Evolutionary conservation across 2,329 filamentous ascomycete species (phyloP).

Genomic region (Sclerotinia borealis): DNA sequence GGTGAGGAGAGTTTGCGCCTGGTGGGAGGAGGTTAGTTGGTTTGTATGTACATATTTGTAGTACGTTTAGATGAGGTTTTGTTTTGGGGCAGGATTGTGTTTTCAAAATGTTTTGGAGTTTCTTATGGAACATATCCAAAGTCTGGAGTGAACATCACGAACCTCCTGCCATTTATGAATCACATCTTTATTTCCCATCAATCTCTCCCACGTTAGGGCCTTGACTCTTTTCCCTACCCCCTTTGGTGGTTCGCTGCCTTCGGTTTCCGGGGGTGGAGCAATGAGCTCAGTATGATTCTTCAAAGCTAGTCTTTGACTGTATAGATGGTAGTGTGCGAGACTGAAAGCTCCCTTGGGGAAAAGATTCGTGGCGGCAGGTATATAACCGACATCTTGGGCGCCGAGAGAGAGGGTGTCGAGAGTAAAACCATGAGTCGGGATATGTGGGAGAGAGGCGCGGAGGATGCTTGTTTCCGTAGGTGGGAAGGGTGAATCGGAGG

Average conservation of each 20-base stretch:
- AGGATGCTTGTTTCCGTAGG: conserved; percentile 70
- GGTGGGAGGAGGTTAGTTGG: background rate
- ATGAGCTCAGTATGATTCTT: conserved; percentile 23
- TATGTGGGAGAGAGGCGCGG: conserved; percentile 68
- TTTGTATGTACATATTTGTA: background rate
- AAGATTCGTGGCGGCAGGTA: conserved; percentile 78
- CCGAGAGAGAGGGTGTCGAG: conserved; percentile 65
- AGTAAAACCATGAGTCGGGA: conserved; percentile 80
- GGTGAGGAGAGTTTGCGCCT: conserved; percentile 82
- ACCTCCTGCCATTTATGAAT: conserved; percentile 84
- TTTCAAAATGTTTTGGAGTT: too few relatives aligned
- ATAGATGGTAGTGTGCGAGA: conserved; percentile 72
- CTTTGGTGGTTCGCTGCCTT: conserved; percentile 31
- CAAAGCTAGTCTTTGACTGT: conserved; percentile 58
- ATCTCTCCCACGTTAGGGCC: conserved; percentile 65
- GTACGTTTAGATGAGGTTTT: background rate
- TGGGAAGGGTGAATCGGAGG: conserved; percentile 57
- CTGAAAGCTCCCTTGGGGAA: conserved; percentile 76
- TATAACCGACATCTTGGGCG: conserved; percentile 76
- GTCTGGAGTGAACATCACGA: conserved; percentile 24
- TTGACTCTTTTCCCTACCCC: conserved; percentile 61
- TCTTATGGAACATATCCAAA: background rate
- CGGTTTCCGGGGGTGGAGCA: conserved; percentile 36
- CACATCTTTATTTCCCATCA: conserved; percentile 68
- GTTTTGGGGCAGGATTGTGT: background rate